Evolutionary conservation across 225 moss, liverwort and hornwort species (phyloP).

Genomic region (Antitrichia curtipendula): DNA sequence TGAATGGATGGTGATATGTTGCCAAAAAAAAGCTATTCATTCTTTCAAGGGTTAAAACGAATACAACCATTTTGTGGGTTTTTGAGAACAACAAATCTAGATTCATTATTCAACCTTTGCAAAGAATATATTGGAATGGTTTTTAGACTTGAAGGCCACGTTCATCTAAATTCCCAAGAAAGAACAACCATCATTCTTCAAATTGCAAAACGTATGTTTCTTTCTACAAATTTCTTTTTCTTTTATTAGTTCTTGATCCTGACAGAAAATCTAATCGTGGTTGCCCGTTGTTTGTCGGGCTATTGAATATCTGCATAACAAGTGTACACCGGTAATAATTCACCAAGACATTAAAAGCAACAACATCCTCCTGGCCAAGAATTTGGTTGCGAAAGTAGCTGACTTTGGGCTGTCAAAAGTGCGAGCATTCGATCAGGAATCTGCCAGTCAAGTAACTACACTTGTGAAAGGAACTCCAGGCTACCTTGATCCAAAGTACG

Average conservation of each 20-base stretch:
- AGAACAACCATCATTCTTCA: slow-evolving; percentile 17
- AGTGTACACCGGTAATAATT: slow-evolving; percentile 34
- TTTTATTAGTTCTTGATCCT: background rate
- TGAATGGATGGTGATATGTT: no score
- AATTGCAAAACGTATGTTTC: slow-evolving; percentile 15
- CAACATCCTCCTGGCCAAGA: slow-evolving; percentile 41
- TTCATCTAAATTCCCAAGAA: no score
- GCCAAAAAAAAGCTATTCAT: no score
- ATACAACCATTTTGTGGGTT: no score
- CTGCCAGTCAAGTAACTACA: slow-evolving; percentile 12
- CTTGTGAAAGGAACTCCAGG: slow-evolving; percentile 13
- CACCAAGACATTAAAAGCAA: slow-evolving; percentile 45
- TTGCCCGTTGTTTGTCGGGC: background rate
- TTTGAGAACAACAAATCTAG: no score
- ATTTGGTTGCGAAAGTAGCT: slow-evolving; percentile 32
- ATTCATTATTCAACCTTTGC: no score
- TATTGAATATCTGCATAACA: slow-evolving; percentile 37
- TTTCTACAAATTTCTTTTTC: no score
- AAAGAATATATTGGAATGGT: no score
- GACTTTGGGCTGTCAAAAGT: slow-evolving; percentile 56
- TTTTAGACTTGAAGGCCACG: no score
- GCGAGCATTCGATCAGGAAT: background rate
- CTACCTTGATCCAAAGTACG: slow-evolving; percentile 52
- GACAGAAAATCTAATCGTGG: background rate
- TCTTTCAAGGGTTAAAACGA: no score